Conservation (phyloP, 208 protist species). For the Spongospora subterranea region DNA sequence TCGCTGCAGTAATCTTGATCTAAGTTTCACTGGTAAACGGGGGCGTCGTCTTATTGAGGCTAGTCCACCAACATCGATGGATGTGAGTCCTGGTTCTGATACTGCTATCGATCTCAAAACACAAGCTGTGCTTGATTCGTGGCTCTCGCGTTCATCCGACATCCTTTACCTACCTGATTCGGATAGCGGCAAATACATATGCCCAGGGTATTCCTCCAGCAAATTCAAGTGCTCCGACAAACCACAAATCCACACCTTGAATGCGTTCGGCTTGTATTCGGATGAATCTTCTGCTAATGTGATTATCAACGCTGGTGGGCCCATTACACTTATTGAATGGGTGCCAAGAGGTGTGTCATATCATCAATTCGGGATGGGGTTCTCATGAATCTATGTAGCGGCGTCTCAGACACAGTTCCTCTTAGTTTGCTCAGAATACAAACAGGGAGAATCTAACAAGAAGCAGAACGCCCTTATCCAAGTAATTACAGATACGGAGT, state of each 20-base stretch:
- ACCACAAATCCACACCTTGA: not conserved
- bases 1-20: too few species aligned
- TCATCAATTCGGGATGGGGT: not conserved
- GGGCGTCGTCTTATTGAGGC: too few species aligned
- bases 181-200: not conserved
- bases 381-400: not conserved
- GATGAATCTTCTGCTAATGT: not conserved
- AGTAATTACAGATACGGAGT: too few species aligned
- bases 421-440: not conserved
- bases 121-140: not conserved
- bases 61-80: not conserved
- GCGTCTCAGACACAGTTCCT: not conserved
- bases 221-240: not conserved
- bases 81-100: not conserved
- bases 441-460: not conserved
- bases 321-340: constrained; percentile 7
- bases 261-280: not conserved
- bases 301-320: constrained; percentile 39
- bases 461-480: too few species aligned
- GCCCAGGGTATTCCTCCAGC: not conserved
- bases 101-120: not conserved
- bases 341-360: not conserved
- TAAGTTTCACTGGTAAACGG: too few species aligned
- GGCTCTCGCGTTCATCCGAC: not conserved
- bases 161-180: not conserved